Conservation (phyloP, 371 early-diverging fungal genomes). For the Saksenaea oblongispora region DNA sequence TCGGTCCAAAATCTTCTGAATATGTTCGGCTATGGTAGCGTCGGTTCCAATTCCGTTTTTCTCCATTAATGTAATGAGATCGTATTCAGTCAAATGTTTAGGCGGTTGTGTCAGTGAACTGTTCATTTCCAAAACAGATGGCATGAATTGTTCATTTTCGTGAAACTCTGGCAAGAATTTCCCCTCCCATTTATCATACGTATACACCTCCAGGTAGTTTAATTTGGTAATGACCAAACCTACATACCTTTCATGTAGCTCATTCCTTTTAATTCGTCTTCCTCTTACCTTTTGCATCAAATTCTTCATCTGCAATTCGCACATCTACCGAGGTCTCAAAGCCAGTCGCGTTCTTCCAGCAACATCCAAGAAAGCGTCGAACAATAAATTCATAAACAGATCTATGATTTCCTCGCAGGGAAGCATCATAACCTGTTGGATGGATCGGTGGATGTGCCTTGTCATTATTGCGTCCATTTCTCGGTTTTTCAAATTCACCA, state of each 20-base stretch:
- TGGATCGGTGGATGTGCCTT: slow-evolving; percentile 99
- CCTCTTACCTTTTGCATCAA: slow-evolving; percentile 63
- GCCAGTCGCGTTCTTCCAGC: slow-evolving; percentile 95
- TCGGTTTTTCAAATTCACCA: slow-evolving; percentile 81
- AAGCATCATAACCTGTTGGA: slow-evolving; percentile 75
- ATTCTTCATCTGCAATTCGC: slow-evolving; percentile 70
- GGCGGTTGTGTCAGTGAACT: slow-evolving; percentile 84
- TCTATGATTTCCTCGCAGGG: slow-evolving; percentile 66
- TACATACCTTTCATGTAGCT: slow-evolving; percentile 6
- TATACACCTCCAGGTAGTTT: slow-evolving; percentile 96
- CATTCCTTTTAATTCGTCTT: background rate
- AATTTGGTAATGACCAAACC: slow-evolving; percentile 81
- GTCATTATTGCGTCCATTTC: slow-evolving; percentile 94
- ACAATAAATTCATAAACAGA: slow-evolving; percentile 92
- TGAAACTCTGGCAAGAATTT: slow-evolving; percentile 75
- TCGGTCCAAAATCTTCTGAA: slow-evolving; percentile 93
- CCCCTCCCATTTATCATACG: slow-evolving; percentile 92
- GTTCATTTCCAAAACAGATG: slow-evolving; percentile 64
- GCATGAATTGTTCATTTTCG: slow-evolving; percentile 73
- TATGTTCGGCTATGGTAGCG: slow-evolving; percentile 99
- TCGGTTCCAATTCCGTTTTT: slow-evolving; percentile 99
- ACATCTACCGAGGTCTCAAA: slow-evolving; percentile 79
- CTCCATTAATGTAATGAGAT: slow-evolving; percentile 97
- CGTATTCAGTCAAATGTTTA: slow-evolving; percentile 86
- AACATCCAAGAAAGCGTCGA: slow-evolving; percentile 93